Evolutionary conservation across 1,284 basidiomycete genomes (phyloP), one percentile per base, ranked within the genome.

Genomic region (Earliella scabrosa): DNA sequence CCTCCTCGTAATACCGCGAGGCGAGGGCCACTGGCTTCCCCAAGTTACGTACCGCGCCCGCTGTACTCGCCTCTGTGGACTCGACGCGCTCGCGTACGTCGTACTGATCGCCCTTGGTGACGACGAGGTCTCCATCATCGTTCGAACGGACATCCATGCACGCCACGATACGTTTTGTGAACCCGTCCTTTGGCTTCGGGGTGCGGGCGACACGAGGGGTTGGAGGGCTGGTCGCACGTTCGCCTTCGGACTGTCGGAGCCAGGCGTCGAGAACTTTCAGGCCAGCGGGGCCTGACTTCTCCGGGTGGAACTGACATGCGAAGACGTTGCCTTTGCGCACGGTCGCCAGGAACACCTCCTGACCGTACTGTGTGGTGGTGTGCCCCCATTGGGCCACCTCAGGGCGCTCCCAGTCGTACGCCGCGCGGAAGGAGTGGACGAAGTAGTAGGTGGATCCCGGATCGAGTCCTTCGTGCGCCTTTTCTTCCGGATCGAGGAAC

Each of bases 71-170:
- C 10, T 46, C 32, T 7, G 45, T 23, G 2, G 45, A 16, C 21
- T 44, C 36, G 18, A 38, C 24, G 34, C 70, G 66, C 31, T 98
- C 97, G 54, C 97, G 92, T 14, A 98, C 97, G 69, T 98, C 95
- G 77, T 99, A 99, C 71, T 97, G 96, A 74, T 99, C 97, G 52
- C 97, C 97, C 77, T 99, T 99, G 46, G 97, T 99, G 2, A 99
- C 97, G 54, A 99, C 96, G 49, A 99, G 87, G 72, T 99, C 97
- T 43, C 97, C 97, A 29, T 89, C 75, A 71, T 99, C 97, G 76
- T 99, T 99, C 35, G 94, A 87, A 40, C 97, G 89, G 31, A 99
- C 97, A 73, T 99, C 97, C 82, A 99, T 88, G 72, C 97, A 99
- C 13, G 97, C 97, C 54, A 99, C 88, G 69, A 99, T 92, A 53